phyloP scores from a whole-genome alignment of 2,329 filamentous ascomycete species.

The Colletotrichum melonis region DNA sequence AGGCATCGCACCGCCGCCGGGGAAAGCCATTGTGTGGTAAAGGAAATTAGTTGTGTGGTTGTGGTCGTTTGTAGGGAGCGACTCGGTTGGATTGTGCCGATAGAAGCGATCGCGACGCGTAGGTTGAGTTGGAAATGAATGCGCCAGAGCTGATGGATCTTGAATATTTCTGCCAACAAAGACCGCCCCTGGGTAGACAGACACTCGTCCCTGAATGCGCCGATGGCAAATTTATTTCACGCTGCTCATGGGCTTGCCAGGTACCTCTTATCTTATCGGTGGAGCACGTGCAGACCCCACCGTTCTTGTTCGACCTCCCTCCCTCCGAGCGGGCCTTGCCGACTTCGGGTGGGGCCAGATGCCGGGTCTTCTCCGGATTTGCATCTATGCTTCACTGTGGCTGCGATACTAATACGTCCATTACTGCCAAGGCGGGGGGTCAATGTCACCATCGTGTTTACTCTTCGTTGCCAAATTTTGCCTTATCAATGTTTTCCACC shows the following conservation, averaged over 20 bases:
- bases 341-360: neutral
- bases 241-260: neutral
- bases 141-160: conserved; percentile 36
- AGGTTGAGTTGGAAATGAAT: conserved; percentile 4
- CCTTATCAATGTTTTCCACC: neutral
- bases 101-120: conserved; percentile 20
- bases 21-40: conserved; percentile 51
- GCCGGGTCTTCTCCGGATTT: conserved; percentile 9
- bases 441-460: neutral
- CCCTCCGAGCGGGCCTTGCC: conserved; percentile 17
- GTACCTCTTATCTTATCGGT: conserved; percentile 31
- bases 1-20: conserved; percentile 38
- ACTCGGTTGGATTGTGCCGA: neutral
- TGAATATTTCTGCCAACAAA: conserved; percentile 52
- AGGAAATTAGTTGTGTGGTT: neutral
- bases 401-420: neutral
- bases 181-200: conserved; percentile 46
- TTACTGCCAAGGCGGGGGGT: too few species aligned
- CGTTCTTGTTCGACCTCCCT: neutral
- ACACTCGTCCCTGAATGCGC: neutral
- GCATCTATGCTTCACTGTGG: neutral
- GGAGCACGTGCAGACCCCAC: conserved; percentile 19
- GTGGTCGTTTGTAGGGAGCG: neutral
- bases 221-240: conserved; percentile 11
- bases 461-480: neutral